Base-by-base conservation (phyloP, 1,139 yeast species). In the Hemisphaericaspora lyxosophila region DNA sequence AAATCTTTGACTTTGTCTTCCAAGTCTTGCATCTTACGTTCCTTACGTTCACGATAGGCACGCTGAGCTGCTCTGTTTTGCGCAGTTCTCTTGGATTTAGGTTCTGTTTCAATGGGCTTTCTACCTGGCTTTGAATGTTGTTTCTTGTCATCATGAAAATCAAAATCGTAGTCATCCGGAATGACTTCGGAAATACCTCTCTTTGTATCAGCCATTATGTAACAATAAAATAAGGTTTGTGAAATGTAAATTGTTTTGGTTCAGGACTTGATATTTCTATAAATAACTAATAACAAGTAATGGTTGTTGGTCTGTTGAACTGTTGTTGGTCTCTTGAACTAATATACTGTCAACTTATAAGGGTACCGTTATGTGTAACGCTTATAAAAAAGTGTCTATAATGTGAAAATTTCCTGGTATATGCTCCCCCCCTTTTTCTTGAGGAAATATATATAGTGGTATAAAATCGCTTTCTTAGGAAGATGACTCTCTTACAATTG, bases 51-150 rank as follows among this genome's bases (percentile, higher is more conserved):
- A 44, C 98, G 73, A 62, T 89, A 92, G 7, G 97, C 97, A 41
- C 97, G 73, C 63, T 92, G 98, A 15, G 98, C 98, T 6, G 97
- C 97, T 54, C 98, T 75, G 61, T 92, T 92, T 64, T 92, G 98
- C 1, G 97, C 97, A 15, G 96, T 88, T 51, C 98, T 73, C 69
- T 88, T 90, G 52, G 82, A 80, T 54, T 76, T 76, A 4, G 96
- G 96, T 57, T 85, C 95, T 3, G 84, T 75, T 13, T 82, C 85
- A 40, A 83, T 68, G 0, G 86, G 89, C 65, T 86, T 88, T 45
- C 96, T 73, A 9, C 76, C 77, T 1, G 75, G 72, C 47, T 67
- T 69, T 37, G 68, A 59, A 38, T 67, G 72, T 12, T 55, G 47
- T 47, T 66, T 70, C 50, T 69, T 70, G 42, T 59, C 65, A 39